Evolutionary conservation across 2,329 filamentous ascomycete genomes (phyloP).

Genomic region (Xylaria hypoxylon): DNA sequence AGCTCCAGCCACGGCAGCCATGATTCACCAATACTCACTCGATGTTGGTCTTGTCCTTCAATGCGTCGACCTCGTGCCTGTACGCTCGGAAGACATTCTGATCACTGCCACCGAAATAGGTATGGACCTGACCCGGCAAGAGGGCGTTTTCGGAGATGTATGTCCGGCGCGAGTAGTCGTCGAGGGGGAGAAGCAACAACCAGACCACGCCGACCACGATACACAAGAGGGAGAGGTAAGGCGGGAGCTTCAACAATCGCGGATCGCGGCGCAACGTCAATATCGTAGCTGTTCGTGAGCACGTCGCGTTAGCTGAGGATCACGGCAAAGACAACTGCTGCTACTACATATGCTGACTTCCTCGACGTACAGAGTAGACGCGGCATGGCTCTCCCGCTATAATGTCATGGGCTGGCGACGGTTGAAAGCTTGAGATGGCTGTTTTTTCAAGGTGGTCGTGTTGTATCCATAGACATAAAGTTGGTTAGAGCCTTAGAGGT

Average conservation of each 20-base stretch:
- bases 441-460: conserved; percentile 28
- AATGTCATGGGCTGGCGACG: conserved; percentile 26
- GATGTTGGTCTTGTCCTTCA: conserved; percentile 65
- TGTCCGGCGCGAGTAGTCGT: conserved; percentile 90
- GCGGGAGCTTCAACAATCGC: conserved; percentile 83
- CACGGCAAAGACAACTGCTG: background rate
- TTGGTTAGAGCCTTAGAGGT: background rate
- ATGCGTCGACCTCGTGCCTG: conserved; percentile 79
- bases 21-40: conserved; percentile 57
- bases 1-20: background rate
- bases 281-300: conserved; percentile 63
- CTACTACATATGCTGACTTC: background rate
- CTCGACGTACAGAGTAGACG: conserved; percentile 63
- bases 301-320: conserved; percentile 40
- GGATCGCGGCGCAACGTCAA: conserved; percentile 82
- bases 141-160: conserved; percentile 99
- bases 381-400: conserved; percentile 57
- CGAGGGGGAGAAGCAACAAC: conserved; percentile 88
- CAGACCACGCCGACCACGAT: conserved; percentile 87
- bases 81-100: conserved; percentile 95
- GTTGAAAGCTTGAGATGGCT: conserved; percentile 32
- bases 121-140: conserved; percentile 94
- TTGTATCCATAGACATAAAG: conserved; percentile 34
- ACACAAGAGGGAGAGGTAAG: conserved; percentile 87
- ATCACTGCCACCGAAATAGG: conserved; percentile 96